Evolutionary conservation across 306 rosid species (phyloP).

Genomic region (Medicago truncatula): MtrunA17r5.0-ANR NC_053048.1:29002001-29002500

Average conservation of each 20-base stretch:
- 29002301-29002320: conserved; percentile 9
- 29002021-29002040: too few species aligned
- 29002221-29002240: conserved; percentile 17
- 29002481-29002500: too few species aligned
- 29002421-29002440: too few species aligned
- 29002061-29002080: too few species aligned
- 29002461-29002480: too few species aligned
- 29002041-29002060: too few species aligned
- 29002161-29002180: background rate
- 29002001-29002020: too few species aligned
- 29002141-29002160: background rate
- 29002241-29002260: background rate
- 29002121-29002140: conserved; percentile 27
- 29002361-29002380: too few species aligned
- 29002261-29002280: background rate
- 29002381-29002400: too few species aligned
- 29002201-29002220: background rate
- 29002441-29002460: too few species aligned
- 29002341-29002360: conserved; percentile 36
- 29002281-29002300: background rate
- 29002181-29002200: background rate
- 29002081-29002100: too few species aligned
- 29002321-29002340: conserved; percentile 22
- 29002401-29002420: too few species aligned
- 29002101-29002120: background rate